Percentiles rank a stretch among this genome's conserved stretches.
phyloP scores from a whole-genome alignment of 805 yeast species.

The Candida xiaguanensis region DNA sequence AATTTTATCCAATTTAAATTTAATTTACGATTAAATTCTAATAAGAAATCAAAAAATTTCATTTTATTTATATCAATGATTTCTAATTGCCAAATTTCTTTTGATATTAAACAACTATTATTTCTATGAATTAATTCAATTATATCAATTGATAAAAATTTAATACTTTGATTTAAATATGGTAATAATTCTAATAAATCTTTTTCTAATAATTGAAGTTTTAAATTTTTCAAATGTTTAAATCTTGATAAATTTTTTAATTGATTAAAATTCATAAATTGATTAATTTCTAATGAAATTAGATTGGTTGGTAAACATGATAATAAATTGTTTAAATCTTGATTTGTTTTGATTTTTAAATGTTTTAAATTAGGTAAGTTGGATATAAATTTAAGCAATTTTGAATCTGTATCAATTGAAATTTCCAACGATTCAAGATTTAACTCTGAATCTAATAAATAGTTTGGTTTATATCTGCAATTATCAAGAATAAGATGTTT shows the following conservation, averaged over 20 bases:
- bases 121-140: background rate
- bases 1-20: slow-evolving; percentile 10
- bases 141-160: slow-evolving; percentile 3
- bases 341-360: background rate
- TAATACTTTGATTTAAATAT: slow-evolving; percentile 1
- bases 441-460: background rate
- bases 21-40: slow-evolving; percentile 8
- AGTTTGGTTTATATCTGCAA: slow-evolving; percentile 1
- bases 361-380: slow-evolving; percentile 1
- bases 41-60: slow-evolving; percentile 6
- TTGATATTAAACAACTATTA: slow-evolving; percentile 5
- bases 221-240: background rate
- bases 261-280: slow-evolving; percentile 4
- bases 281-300: slow-evolving; percentile 2
- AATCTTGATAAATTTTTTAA: background rate
- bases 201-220: slow-evolving; percentile 4
- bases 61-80: slow-evolving; percentile 3
- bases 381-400: slow-evolving; percentile 2
- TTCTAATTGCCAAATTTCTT: slow-evolving; percentile 4
- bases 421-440: slow-evolving; percentile 1
- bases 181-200: slow-evolving; percentile 5
- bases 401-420: background rate
- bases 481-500: slow-evolving; percentile 3
- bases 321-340: background rate
- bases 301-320: background rate